Evolutionary conservation across 768 basidiomycete genomes (phyloP).

Genomic region (Russula griseocarnosa): DNA sequence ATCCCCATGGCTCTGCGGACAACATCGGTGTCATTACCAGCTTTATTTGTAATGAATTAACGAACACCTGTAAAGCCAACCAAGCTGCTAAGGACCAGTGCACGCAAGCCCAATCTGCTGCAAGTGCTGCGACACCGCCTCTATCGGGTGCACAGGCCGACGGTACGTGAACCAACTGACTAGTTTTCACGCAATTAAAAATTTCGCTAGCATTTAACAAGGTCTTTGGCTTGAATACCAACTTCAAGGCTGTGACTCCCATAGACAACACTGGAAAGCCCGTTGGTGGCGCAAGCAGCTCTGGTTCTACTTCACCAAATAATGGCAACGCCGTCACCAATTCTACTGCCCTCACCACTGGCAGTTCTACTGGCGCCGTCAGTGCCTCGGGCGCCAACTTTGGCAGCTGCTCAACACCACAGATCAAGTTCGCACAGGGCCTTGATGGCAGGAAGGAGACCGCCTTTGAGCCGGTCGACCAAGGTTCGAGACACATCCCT

Average conservation of each 20-base stretch:
- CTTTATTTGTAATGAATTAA: conserved; percentile 49
- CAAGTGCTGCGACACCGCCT: conserved; percentile 37
- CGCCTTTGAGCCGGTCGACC: conserved; percentile 49
- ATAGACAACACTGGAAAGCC: conserved; percentile 44
- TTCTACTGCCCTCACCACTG: no score
- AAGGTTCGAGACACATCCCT: conserved; percentile 8
- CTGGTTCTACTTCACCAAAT: no score
- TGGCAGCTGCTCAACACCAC: conserved; percentile 50
- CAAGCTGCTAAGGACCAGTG: conserved; percentile 46
- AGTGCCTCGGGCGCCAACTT: conserved; percentile 38
- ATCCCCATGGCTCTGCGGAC: conserved; percentile 23
- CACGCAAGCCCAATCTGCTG: conserved; percentile 40
- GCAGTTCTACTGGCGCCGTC: no score
- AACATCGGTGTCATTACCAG: conserved; percentile 46
- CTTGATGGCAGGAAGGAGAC: conserved; percentile 55
- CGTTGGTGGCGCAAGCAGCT: no score
- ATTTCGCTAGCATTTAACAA: conserved; percentile 49
- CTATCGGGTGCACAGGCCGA: conserved; percentile 52
- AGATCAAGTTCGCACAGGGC: conserved; percentile 52
- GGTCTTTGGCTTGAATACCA: conserved; percentile 50
- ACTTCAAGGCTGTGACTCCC: conserved; percentile 44
- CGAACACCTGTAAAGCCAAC: conserved; percentile 49
- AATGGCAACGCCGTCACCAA: no score
- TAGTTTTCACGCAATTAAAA: background rate
- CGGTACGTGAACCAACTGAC: conserved; percentile 14